Evolutionary conservation across 495 filamentous ascomycete species (phyloP), one percentile per base, ranked within the genome.

Genomic region (Penicillium atrosanguineum): DNA sequence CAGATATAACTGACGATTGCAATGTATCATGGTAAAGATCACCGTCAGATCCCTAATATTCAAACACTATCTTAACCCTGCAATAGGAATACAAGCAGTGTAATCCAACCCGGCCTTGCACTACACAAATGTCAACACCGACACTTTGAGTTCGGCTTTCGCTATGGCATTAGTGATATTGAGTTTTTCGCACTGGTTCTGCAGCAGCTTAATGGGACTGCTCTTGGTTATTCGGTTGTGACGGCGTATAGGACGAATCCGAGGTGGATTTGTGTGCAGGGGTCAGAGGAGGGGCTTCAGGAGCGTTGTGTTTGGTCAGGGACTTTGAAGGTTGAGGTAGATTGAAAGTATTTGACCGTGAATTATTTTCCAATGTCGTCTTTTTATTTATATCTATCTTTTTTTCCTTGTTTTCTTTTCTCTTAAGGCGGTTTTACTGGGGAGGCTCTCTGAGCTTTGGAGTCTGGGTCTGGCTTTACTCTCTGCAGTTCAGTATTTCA

Each of bases 151-250:
- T 60, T 60, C 44, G 52, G 52, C 14, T 52, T 60, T 40, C 57
- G 57, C 18, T 60, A 60, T 23, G 52, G 57, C 2, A 43, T 60
- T 23, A 47, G 54, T 6, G 47, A 55, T 42, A 55, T 60, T 14
- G 52, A 60, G 44, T 41, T 48, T 20, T 60, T 60, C 6, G 31
- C 34, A 7, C 34, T 60, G 7, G 48, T 48, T 37, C 20, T 60
- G 28, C 36, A 55, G 15, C 16, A 16, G 11, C 20, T 28, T 0
- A 48, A 55, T 39, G 45, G 20, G 5, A 29, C 51, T 1, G 41
- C 46, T 43, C 44, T 34, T 1, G 51, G 31, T 0, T 54, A 50
- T 14, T 31, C 42, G 6, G 44, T 55, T 1, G 21, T 59, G 3
- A 44, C 34, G 42, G 42, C 51, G 16, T 26, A 53, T 26, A 46